Percentiles rank a stretch among this genome's conserved stretches.
Evolutionary conservation across 495 filamentous ascomycete genomes (phyloP).

Genomic region (Trichoderma asperelloides): DNA sequence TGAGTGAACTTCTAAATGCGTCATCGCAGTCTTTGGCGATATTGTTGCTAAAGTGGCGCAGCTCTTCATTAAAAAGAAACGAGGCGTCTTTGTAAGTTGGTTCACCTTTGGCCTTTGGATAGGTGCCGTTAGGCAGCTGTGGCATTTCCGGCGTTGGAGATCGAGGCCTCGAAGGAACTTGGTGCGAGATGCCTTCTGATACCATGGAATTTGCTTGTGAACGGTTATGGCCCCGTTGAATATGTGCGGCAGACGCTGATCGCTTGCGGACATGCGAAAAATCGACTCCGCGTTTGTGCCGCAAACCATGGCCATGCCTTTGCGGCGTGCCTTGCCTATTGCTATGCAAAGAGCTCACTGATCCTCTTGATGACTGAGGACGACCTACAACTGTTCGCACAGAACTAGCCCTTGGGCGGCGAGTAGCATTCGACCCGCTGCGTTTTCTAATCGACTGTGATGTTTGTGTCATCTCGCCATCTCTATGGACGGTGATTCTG

Average conservation of each 20-base stretch:
- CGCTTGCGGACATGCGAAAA: conserved; percentile 51
- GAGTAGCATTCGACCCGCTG: background rate
- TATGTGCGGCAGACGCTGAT: conserved; percentile 13
- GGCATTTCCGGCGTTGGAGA: background rate
- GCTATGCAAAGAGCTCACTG: conserved; percentile 49
- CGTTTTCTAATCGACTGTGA: background rate
- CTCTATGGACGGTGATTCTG: conserved; percentile 60
- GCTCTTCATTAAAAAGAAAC: conserved; percentile 38
- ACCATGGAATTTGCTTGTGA: background rate
- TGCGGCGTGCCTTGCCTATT: conserved; percentile 42
- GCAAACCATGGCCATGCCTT: conserved; percentile 42
- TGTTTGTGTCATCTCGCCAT: conserved; percentile 11
- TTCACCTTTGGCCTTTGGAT: conserved; percentile 10
- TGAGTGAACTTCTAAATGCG: conserved; percentile 68
- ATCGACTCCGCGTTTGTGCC: conserved; percentile 69
- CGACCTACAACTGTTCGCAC: conserved; percentile 17
- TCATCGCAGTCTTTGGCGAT: conserved; percentile 51
- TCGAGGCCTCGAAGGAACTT: background rate
- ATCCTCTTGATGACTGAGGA: conserved; percentile 32
- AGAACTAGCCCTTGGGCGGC: conserved; percentile 14
- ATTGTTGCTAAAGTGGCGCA: conserved; percentile 37
- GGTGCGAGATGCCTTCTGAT: background rate
- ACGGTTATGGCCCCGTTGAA: background rate
- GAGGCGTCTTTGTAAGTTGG: conserved; percentile 14
- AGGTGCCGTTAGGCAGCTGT: conserved; percentile 3